Conservation (phyloP, 1,284 basidiomycete genomes). For the Pseudomicrostroma phylloplanum region DNA sequence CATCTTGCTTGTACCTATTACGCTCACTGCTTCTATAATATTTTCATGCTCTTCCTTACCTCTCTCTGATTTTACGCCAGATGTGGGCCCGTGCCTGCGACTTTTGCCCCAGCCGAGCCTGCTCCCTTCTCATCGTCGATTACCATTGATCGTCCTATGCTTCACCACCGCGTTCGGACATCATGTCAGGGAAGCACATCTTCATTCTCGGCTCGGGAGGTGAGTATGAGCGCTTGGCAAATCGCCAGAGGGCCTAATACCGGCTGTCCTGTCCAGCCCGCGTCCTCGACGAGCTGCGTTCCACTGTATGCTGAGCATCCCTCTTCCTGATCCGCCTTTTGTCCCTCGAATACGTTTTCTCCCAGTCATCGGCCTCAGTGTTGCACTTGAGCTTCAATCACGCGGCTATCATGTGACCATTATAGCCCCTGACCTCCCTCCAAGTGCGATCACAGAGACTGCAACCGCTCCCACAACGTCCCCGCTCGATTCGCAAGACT, state of each 20-base stretch:
- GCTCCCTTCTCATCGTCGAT: neutral
- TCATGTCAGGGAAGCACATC: slow-evolving; percentile 13
- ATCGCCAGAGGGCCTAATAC: no score
- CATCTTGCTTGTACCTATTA: no score
- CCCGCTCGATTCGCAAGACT: slow-evolving; percentile 54
- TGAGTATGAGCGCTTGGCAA: slow-evolving; percentile 10
- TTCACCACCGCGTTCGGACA: neutral
- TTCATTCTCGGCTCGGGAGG: slow-evolving; percentile 37
- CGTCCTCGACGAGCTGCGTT: neutral
- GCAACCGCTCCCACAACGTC: slow-evolving; percentile 62
- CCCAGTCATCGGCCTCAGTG: slow-evolving; percentile 54
- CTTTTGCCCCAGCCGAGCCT: no score
- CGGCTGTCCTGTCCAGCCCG: neutral
- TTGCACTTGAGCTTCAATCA: slow-evolving; percentile 52
- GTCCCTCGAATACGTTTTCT: no score
- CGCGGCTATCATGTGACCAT: slow-evolving; percentile 54
- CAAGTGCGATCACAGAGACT: slow-evolving; percentile 50
- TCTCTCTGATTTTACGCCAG: no score
- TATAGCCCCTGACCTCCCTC: neutral
- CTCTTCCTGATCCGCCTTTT: neutral
- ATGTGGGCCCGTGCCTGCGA: no score
- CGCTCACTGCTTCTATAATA: no score
- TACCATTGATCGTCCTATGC: neutral
- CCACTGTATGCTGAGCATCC: neutral
- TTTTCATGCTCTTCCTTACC: no score